Evolutionary conservation across 2,329 filamentous ascomycete genomes (phyloP), one percentile per base, ranked within the genome.

Genomic region (Thermothelomyces thermophilus): DNA sequence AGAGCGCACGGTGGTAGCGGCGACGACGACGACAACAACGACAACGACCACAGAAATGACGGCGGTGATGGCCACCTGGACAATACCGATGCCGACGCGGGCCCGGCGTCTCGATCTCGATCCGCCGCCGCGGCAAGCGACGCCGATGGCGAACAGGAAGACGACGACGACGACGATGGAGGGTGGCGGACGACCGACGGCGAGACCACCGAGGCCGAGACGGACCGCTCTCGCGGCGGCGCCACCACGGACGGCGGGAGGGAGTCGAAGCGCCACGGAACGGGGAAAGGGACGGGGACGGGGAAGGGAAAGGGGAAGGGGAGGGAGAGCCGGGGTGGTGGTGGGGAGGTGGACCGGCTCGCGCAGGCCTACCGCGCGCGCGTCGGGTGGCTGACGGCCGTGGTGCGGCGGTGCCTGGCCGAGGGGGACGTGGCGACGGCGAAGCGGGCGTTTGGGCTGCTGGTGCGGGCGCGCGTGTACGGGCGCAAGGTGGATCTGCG

Each of bases 391-490:
- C 68, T 95, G 50, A 82, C 82, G 1, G 75, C 83, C 3, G 72
- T 90, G 16, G 69, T 93, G 58, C 84, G 93, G 65, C 79, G 79
- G 31, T 87, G 84, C 60, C 74, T 96, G 35, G 74, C 84, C 24
- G 73, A 80, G 53, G 79, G 82, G 28, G 85, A 94, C 60, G 83
- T 89, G 52, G 57, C 73, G 2, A 82, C 86, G 35, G 90, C 90
- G 0, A 79, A 79, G 43, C 75, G 86, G 52, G 86, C 87, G 0
- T 91, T 88, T 74, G 84, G 81, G 1, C 69, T 95, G 56, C 73
- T 95, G 28, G 64, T 90, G 41, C 78, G 77, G 75, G 66, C 68
- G 5, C 53, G 58, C 43, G 70, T 83, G 20, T 56, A 68, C 50
- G 81, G 80, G 3, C 65, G 67, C 41, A 69, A 70, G 6, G 72